Conservation (phyloP, 2,329 filamentous ascomycete species). For the Scedosporium aurantiacum region DNA sequence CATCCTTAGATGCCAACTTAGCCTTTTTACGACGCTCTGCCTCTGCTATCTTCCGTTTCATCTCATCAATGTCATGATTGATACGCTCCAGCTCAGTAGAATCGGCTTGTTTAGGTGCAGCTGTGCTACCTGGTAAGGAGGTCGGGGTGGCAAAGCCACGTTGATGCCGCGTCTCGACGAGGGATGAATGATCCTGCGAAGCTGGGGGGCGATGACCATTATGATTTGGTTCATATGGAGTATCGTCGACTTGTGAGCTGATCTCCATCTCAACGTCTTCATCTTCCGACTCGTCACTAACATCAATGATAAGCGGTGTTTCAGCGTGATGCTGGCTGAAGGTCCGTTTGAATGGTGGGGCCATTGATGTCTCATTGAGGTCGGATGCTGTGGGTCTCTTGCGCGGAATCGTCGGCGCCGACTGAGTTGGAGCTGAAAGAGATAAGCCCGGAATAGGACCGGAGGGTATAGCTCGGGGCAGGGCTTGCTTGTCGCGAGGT, state of each 20-base stretch:
- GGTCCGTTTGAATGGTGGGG: constrained; percentile 42
- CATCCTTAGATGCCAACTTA: constrained; percentile 4
- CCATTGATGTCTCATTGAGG: constrained; percentile 43
- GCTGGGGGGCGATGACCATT: constrained; percentile 17
- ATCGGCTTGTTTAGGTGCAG: constrained; percentile 10
- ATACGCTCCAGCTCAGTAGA: constrained; percentile 34
- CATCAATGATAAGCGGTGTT: constrained; percentile 65
- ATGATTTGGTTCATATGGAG: not conserved
- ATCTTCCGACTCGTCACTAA: constrained; percentile 60
- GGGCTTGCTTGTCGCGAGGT: not conserved
- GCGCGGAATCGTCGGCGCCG: constrained; percentile 15
- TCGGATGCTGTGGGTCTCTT: constrained; percentile 53
- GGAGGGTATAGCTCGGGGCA: constrained; percentile 7
- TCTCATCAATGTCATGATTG: constrained; percentile 48
- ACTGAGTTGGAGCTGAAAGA: constrained; percentile 18
- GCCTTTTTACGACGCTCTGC: constrained; percentile 42
- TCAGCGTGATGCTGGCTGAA: constrained; percentile 49
- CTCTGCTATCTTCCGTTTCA: constrained; percentile 48
- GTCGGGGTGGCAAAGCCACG: constrained; percentile 30
- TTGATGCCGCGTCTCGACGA: constrained; percentile 25
- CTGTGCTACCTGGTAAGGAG: constrained; percentile 14
- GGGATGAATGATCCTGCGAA: constrained; percentile 33
- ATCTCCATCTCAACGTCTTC: constrained; percentile 60
- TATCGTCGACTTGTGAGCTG: constrained; percentile 28
- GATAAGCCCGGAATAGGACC: constrained; percentile 26